Base-by-base conservation (phyloP, 495 filamentous ascomycete genomes). In the Aspergillus egyptiacus region DNA sequence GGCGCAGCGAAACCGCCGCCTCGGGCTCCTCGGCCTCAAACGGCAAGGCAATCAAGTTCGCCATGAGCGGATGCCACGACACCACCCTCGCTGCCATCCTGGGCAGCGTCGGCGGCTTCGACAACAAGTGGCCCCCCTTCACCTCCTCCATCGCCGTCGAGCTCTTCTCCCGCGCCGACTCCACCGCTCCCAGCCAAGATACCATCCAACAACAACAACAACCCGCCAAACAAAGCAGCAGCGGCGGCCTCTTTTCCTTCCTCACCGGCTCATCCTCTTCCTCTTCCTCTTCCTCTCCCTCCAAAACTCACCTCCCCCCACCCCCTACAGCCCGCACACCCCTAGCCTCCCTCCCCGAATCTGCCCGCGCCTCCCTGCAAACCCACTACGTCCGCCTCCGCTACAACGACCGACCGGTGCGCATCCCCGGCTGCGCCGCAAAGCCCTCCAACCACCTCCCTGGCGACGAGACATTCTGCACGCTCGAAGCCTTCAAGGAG, bases 141-240 rank as follows among this genome's bases (percentile, higher is more conserved):
- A 96, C 91, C 0, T 90, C 85, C 54, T 89, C 89, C 42, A 78
- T 98, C 46, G 93, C 93, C 20, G 69, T 98, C 39, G 93, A 98
- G 70, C 77, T 96, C 48, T 96, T 98, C 63, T 76, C 70, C 14
- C 71, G 79, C 53, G 56, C 69, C 9, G 43, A 53, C 7, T 24
- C 24, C 22, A 30, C 19, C 17, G 20, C 50, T 13, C 9, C 40
- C 25, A 22, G 1, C 30, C 19, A 6, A 31, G 27, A 43, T 13
- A 39, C 1, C 41, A 11, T 22, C 8, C 28, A 3, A 11, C n/a
- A n/a, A n/a, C n/a, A n/a, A n/a, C n/a, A n/a, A n/a, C n/a, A n/a
- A n/a, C n/a, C 41, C 6, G 11, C 41, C 5, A 44, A 44, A 31
- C 41, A 62, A 50, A 62, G 62, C 30, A 62, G 62, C 30, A 32